Evolutionary conservation across 306 rosid genomes (phyloP), one percentile per base, ranked within the genome.

Genomic region (Cicer chorassanicum): DNA sequence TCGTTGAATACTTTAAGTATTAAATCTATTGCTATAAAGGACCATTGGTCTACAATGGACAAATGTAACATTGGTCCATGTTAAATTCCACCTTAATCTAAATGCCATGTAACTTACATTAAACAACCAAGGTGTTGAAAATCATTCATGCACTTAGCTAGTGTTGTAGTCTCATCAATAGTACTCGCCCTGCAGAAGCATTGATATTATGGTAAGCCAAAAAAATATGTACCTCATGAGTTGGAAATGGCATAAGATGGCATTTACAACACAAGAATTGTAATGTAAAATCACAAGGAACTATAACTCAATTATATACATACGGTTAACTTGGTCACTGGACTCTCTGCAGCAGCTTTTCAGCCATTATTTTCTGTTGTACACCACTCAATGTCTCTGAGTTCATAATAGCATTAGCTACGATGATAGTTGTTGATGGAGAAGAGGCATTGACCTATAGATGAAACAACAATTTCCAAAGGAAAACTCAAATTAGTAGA

Each of bases 341-440:
- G 46, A 89, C 83, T 67, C 69, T 88, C 82, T 82, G 80, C 70
- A 90, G 84, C 77, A 94, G 85, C 61, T 90, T 90, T 63, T 94
- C 99, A 76, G 84, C 96, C 96, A 94, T 87, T 77, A 87, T 88
- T 82, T 84, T 90, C 90, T 94, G 99, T 84, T 92, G 95, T 21
- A 81, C 96, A 72, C 80, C 89, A 78, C 91, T 90, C 73, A 87
- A 81, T 54, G 87, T 54, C 79, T 92, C 97, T 8, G 96, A 86
- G 50, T 86, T 90, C 81, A 85, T 74, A 72, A 94, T 80, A 54
- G 96, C 99, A 74, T 89, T 92, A 42, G 88, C 86, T 4, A 85
- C 87, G 4, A 90, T 56, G 57, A 92, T 86, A 15, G 84, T 82
- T 43, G 90, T 77, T 57, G 88, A 82, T 4, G 96, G 91, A 68